Percentiles rank a stretch among this genome's conserved stretches.
phyloP scores from a whole-genome alignment of 2,329 filamentous ascomycete species.

The Cordyceps cicadae region DNA sequence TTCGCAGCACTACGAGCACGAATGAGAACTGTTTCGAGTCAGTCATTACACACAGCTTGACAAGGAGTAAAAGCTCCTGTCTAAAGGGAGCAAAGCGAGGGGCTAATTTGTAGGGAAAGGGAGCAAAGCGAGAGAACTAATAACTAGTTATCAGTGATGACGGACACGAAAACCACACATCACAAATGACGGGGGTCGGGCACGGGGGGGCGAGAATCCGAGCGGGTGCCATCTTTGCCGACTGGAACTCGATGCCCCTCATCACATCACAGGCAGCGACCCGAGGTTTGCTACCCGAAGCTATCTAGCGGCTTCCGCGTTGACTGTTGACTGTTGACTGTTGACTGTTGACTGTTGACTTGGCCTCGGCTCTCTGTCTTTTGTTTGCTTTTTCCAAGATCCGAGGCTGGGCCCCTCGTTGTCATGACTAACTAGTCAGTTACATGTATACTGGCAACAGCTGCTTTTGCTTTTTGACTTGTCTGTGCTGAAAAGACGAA shows the following conservation, averaged over 20 bases:
- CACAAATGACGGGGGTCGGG: neutral
- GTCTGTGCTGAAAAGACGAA: neutral
- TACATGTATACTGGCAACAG: neutral
- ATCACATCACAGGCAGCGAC: neutral
- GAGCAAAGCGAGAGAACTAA: no score
- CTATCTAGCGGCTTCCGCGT: neutral
- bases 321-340: no score
- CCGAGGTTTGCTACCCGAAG: neutral
- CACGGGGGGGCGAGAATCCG: neutral
- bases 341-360: no score
- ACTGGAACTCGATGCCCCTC: neutral
- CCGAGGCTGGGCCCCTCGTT: neutral
- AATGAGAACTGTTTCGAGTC: neutral
- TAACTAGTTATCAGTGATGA: no score
- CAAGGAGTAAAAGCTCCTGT: neutral
- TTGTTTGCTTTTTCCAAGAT: neutral
- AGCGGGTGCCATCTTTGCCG: neutral
- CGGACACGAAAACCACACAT: neutral
- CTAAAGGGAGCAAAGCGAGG: no score
- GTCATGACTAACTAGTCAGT: neutral
- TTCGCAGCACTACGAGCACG: neutral
- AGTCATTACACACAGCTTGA: neutral
- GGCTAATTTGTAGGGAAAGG: no score
- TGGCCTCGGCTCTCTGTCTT: neutral
- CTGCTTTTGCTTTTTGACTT: neutral